phyloP scores from a whole-genome alignment of 805 yeast genomes.

The Spathaspora hagerdaliae region DNA sequence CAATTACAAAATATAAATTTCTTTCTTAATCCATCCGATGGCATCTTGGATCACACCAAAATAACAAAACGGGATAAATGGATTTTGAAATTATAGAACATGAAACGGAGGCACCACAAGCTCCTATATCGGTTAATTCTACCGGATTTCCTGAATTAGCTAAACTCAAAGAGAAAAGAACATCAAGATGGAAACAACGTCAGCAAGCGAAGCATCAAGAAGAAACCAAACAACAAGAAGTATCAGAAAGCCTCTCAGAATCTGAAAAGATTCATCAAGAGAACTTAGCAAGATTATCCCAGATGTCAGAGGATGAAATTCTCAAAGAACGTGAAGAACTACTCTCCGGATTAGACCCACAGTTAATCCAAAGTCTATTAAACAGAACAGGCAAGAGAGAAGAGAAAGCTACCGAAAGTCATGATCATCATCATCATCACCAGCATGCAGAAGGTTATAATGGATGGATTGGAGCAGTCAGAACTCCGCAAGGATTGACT shows the following conservation, averaged over 20 bases:
- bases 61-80: conserved; percentile 32
- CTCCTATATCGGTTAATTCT: conserved; percentile 15
- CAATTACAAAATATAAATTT: no score
- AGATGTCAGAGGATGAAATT: conserved; percentile 66
- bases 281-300: conserved; percentile 56
- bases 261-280: conserved; percentile 75
- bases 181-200: conserved; percentile 49
- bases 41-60: no score
- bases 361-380: conserved; percentile 54
- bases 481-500: conserved; percentile 29
- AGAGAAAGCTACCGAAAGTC: conserved; percentile 6
- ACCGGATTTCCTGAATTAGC: conserved; percentile 35
- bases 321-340: conserved; percentile 63
- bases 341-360: conserved; percentile 64
- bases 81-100: conserved; percentile 72
- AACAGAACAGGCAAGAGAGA: conserved; percentile 51
- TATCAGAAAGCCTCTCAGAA: conserved; percentile 39
- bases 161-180: conserved; percentile 26
- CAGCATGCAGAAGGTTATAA: conserved; percentile 39
- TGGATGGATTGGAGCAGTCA: conserved; percentile 41
- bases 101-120: conserved; percentile 35
- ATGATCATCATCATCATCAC: conserved; percentile 17
- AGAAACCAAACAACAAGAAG: conserved; percentile 1
- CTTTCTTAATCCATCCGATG: no score
- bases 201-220: conserved; percentile 16